Evolutionary conservation across 2,329 filamentous ascomycete genomes (phyloP).

Genomic region (Alternaria solani): DNA sequence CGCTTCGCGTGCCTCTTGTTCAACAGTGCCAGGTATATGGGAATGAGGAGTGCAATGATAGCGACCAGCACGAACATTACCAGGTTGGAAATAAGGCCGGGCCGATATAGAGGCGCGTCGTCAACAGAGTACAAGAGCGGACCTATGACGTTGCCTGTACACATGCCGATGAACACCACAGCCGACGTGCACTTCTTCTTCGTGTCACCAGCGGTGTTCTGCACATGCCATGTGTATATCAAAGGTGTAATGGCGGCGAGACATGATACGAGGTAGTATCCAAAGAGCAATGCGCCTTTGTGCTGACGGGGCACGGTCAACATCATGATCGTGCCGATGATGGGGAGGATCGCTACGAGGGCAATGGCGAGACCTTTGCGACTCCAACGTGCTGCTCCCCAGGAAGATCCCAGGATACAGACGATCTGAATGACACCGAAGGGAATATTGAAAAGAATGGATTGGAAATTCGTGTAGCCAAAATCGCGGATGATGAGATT

Average conservation of each 20-base stretch:
- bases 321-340: conserved; percentile 61
- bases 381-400: conserved; percentile 59
- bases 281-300: conserved; percentile 60
- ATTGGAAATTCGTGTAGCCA: conserved; percentile 63
- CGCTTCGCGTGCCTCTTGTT: conserved; percentile 43
- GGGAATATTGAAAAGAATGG: conserved; percentile 66
- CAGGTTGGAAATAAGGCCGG: conserved; percentile 45
- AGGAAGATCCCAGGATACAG: conserved; percentile 60
- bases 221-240: conserved; percentile 49
- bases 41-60: conserved; percentile 38
- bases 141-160: conserved; percentile 49
- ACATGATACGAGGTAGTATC: conserved; percentile 59
- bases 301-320: conserved; percentile 57
- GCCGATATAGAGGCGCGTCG: conserved; percentile 47
- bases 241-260: conserved; percentile 49
- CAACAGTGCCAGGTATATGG: conserved; percentile 42
- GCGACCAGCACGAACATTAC: conserved; percentile 47
- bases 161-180: conserved; percentile 49
- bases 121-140: conserved; percentile 47
- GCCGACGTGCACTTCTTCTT: conserved; percentile 50
- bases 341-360: conserved; percentile 60
- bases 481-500: conserved; percentile 66
- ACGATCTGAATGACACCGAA: conserved; percentile 62
- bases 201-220: conserved; percentile 51
- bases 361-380: conserved; percentile 63